Base-by-base conservation (phyloP, 164 flowering plant genomes). In the Hamamelis virginiana region DNA sequence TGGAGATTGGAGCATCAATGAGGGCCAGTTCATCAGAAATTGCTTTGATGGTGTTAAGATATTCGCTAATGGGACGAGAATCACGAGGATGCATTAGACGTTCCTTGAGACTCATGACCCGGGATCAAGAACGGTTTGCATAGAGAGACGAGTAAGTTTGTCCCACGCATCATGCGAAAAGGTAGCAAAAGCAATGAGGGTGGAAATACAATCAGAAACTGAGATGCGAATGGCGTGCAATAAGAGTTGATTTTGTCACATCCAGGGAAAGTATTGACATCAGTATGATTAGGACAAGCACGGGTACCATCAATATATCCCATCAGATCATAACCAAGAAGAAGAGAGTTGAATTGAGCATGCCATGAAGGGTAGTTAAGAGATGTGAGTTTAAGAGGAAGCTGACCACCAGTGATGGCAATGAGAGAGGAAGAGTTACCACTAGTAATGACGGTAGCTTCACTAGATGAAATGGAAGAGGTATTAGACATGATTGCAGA, bases 121-220 rank as follows among this genome's bases (percentile, higher is more conserved):
- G 25, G n/a, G 72, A 33, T 1, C 66, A 56, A 25, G 67, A 65
- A 3, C 61, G 62, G 12, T 41, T 64, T 0, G 77, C 73, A 69
- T 69, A 69, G 14, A n/a, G n/a, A 33, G 14, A 1, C 14, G 26
- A 21, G 5, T 22, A 1, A 56, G 59, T 11, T 22, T 56, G 9
- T 21, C 28, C 28, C 27, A 56, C 0, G 59, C 59, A 1, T 25
- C 59, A 27, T 56, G 22, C 3, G 59, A 56, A 1, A 27, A 21
- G 21, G 1, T 8, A 14, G 59, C 28, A 56, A 8, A 19, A 0
- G 59, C 59, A 23, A 56, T 19, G 8, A 22, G 59, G 12, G 26
- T 8, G 12, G 59, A 1, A 8, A 56, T 9, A 26, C 14, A 19
- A 2, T 56, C 59, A 0, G 28, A 22, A 11, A 56, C 26, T 6